Base-by-base conservation (phyloP, 2,329 filamentous ascomycete genomes). In the Colletotrichum salicis region DNA sequence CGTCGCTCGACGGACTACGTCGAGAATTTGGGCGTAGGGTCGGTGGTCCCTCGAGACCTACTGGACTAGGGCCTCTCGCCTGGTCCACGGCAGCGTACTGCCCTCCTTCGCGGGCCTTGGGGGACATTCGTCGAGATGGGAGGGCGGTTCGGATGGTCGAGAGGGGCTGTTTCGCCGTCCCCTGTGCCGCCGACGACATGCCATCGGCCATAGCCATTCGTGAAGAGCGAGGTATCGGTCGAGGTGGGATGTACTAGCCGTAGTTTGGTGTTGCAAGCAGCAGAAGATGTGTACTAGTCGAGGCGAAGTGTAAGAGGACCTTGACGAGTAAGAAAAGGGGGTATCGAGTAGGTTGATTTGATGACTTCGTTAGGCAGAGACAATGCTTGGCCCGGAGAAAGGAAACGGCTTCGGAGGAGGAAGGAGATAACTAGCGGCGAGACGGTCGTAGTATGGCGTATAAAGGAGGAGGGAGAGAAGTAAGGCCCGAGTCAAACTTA, bases 171-270 rank as follows among this genome's bases (percentile, higher is more conserved):
- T 70, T 73, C 13, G 65, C 52, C 57, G 70, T 52, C 31, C 70
- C 61, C 55, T 64, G 70, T 60, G 66, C 72, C 61, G 65, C 70
- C 64, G 69, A 62, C 45, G 60, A 71, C 33, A 72, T 67, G 31
- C 61, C 70, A 63, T 74, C 72, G 41, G 72, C 70, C 72, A 74
- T 74, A 63, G 72, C 72, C 72, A 74, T 74, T 70, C 70, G 72
- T 67, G n/a, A 29, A 61, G 59, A 70, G 55, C 35, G 45, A 48
- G 31, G 29, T 13, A n/a, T 59, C 54, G 48, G 29, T 64, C 60
- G 59, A 29, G 22, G 15, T n/a, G 15, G 29, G 29, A 24, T 31
- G 41, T 41, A n/a, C 29, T 31, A 4, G 33, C n/a, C 48, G 54
- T 64, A 45, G 35, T 19, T 24, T 5, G 4, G 31, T 52, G 27